These are phyloP conservation scores for Macadamia tetraphylla DNA, from an alignment of 164 flowering plant species.

Conservation along the genomic window DNA sequence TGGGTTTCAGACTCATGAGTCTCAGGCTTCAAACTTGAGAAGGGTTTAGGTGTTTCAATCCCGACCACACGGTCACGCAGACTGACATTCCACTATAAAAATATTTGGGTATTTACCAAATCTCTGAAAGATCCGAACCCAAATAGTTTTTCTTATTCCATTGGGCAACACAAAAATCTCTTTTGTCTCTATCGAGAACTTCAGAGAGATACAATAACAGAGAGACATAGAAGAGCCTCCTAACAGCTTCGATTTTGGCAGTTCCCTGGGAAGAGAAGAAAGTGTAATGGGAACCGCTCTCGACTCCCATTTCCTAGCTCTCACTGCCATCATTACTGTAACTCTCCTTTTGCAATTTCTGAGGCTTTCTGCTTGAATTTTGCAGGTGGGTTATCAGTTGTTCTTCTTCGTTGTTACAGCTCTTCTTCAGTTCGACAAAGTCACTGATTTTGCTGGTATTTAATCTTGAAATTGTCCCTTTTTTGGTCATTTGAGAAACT, in stretches of 20 bases:
- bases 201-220: not conserved
- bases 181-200: too few species aligned
- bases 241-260: not conserved
- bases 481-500: not conserved
- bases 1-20: too few species aligned
- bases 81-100: too few species aligned
- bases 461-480: not conserved
- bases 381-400: constrained; percentile 77
- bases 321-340: constrained; percentile 62
- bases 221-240: not conserved
- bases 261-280: not conserved
- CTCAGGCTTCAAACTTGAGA: too few species aligned
- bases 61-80: too few species aligned
- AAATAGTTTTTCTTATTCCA: too few species aligned
- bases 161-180: too few species aligned
- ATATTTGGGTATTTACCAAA: too few species aligned
- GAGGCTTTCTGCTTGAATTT: not conserved
- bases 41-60: too few species aligned
- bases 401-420: constrained; percentile 81
- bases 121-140: too few species aligned
- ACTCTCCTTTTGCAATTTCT: not conserved
- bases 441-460: constrained; percentile 92
- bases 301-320: constrained; percentile 83
- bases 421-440: constrained; percentile 78
- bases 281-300: constrained; percentile 61